Conservation (phyloP, 2,329 filamentous ascomycete species). For the Sclerotinia glacialis region DNA sequence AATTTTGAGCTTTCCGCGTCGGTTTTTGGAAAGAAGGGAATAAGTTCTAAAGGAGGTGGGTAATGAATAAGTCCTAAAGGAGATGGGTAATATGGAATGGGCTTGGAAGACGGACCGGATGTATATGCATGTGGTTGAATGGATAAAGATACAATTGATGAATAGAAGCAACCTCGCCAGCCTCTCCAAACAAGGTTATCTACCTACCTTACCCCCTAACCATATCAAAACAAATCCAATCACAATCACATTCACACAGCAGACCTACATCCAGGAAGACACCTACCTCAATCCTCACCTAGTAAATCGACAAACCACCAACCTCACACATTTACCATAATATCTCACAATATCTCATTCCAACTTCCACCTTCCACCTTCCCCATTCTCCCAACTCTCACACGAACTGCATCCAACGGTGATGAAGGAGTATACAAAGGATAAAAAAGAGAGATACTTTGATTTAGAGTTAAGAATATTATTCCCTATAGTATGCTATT, state of each 20-base stretch:
- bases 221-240: neutral
- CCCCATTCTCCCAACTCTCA: neutral
- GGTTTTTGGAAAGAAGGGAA: neutral
- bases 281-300: too few relatives aligned
- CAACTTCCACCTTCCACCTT: too few relatives aligned
- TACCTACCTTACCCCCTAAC: neutral
- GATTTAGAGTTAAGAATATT: too few relatives aligned
- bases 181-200: neutral
- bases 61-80: too few relatives aligned
- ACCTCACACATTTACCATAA: neutral
- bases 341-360: neutral
- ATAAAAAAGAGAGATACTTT: too few relatives aligned
- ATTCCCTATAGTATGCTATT: too few relatives aligned
- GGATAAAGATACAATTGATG: neutral
- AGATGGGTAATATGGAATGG: neutral
- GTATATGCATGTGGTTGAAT: neutral
- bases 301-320: too few relatives aligned
- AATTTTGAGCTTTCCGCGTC: neutral
- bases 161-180: neutral
- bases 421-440: neutral
- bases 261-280: too few relatives aligned
- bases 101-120: too few relatives aligned
- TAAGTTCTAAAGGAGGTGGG: too few relatives aligned
- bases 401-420: neutral
- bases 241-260: too few relatives aligned